Base-by-base conservation (phyloP, 2,329 filamentous ascomycete species). In the Purpureocillium takamizusanense region DNA sequence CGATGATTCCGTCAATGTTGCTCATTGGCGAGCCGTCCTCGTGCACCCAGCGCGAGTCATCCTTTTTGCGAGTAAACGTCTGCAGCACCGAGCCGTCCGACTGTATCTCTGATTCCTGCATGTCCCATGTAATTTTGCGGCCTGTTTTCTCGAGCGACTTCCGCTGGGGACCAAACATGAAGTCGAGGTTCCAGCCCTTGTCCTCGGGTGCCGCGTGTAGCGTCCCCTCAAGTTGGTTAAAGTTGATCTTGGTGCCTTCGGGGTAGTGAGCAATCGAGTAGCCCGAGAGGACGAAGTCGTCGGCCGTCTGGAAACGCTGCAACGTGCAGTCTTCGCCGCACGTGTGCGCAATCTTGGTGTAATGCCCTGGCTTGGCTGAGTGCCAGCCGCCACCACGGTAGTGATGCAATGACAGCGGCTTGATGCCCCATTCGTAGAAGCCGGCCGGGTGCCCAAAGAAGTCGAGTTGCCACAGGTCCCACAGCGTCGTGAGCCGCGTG, bases 351-450 rank as follows among this genome's bases (percentile, higher is more conserved):
- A 80, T 63, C 49, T 74, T 71, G 47, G 71, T 68, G 52, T 76
- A 69, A 44, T 76, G 69, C 49, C 67, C 68, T 36, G 78, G 74
- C 40, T 65, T 62, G 27, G 70, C 70, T 16, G 56, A 51, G 54
- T 76, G 72, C 73, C 73, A 78, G 39, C 70, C 67, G 32, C 72
- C 70, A 34, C 74, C 73, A 49, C 77, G 77, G 65, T 77, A 81
- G 60, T 81, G 76, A 55, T 81, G 77, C 16, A 81, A 65, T 7
- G 73, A 77, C 16, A 80, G 62, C 1, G 77, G 76, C 46, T 70
- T 67, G 46, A 76, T 67, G 23, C 74, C 74, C 30, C 71, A 70
- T 57, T 81, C 77, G 55, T 80, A 81, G 57, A 81, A 79, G 4
- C 77, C 77, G 1, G 74, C 74, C 4, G 75, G 72, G 50, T 81